Evolutionary conservation across 2,329 filamentous ascomycete genomes (phyloP).

Genomic region (Exophiala bonariae): DNA sequence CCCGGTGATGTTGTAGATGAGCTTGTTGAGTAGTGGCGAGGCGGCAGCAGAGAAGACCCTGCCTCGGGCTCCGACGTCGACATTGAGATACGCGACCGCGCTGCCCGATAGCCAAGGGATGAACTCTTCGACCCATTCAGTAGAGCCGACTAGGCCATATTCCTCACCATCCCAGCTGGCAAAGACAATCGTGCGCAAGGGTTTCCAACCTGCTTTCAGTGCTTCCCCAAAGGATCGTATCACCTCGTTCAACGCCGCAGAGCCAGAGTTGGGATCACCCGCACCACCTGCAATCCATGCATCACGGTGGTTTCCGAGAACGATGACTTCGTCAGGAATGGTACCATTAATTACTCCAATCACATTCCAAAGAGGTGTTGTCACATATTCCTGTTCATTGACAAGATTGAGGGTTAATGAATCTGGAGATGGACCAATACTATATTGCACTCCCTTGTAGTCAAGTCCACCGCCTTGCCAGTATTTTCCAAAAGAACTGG

Average conservation of each 20-base stretch:
- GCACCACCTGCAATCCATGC: constrained; percentile 87
- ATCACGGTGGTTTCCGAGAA: constrained; percentile 90
- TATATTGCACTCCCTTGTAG: constrained; percentile 82
- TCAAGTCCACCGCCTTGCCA: constrained; percentile 73
- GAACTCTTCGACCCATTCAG: constrained; percentile 92
- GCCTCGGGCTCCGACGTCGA: constrained; percentile 73
- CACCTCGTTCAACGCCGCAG: constrained; percentile 75
- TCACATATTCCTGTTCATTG: constrained; percentile 81
- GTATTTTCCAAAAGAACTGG: constrained; percentile 68
- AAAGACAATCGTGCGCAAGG: constrained; percentile 86
- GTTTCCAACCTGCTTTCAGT: constrained; percentile 74
- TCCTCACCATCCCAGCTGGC: constrained; percentile 84
- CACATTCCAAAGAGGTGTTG: constrained; percentile 83
- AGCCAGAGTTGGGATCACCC: constrained; percentile 79
- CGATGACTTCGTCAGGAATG: constrained; percentile 78
- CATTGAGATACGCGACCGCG: constrained; percentile 80
- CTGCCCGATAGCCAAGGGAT: constrained; percentile 74
- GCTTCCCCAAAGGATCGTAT: constrained; percentile 73
- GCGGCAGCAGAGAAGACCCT: constrained; percentile 64
- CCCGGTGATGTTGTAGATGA: constrained; percentile 53
- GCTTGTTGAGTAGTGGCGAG: constrained; percentile 73
- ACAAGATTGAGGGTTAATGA: constrained; percentile 67
- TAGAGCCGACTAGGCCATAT: constrained; percentile 81
- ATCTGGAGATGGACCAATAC: constrained; percentile 78
- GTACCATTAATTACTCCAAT: constrained; percentile 86